Evolutionary conservation across 2,329 filamentous ascomycete genomes (phyloP).

Genomic region (Thelonectria rubi): DNA sequence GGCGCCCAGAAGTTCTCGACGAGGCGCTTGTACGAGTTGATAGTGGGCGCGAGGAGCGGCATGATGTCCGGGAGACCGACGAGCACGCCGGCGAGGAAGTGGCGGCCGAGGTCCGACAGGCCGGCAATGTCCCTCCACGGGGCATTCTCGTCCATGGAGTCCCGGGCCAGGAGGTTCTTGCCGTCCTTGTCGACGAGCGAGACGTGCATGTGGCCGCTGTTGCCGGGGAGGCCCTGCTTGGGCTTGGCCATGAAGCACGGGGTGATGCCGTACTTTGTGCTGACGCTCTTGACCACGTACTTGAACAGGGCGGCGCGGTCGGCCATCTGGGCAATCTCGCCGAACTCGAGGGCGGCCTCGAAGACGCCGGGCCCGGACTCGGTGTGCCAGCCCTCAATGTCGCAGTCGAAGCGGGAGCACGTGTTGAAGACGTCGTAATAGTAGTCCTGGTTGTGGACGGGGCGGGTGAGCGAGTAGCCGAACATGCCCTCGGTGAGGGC

Average conservation of each 20-base stretch:
- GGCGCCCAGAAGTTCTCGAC: slow-evolving; percentile 99
- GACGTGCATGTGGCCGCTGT: slow-evolving; percentile 95
- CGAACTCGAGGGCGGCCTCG: slow-evolving; percentile 93
- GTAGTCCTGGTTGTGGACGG: slow-evolving; percentile 90
- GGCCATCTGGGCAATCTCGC: slow-evolving; percentile 87
- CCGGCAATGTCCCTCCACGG: slow-evolving; percentile 78
- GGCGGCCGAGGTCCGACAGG: slow-evolving; percentile 86
- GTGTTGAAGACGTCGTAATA: slow-evolving; percentile 88
- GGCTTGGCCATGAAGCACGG: slow-evolving; percentile 99
- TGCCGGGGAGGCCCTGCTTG: slow-evolving; percentile 87
- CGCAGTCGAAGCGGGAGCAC: slow-evolving; percentile 79
- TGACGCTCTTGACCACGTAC: slow-evolving; percentile 89
- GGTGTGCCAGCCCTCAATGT: slow-evolving; percentile 95
- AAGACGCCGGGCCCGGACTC: slow-evolving; percentile 94
- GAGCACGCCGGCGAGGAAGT: slow-evolving; percentile 91
- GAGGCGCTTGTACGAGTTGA: slow-evolving; percentile 97
- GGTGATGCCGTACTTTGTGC: slow-evolving; percentile 87
- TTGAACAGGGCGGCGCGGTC: slow-evolving; percentile 95
- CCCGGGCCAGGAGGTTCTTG: slow-evolving; percentile 84
- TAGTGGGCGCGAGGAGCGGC: slow-evolving; percentile 91
- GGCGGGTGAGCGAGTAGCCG: slow-evolving; percentile 87
- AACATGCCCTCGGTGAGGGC: slow-evolving; percentile 94
- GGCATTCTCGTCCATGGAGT: slow-evolving; percentile 74
- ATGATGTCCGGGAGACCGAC: slow-evolving; percentile 93
- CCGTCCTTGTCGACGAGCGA: slow-evolving; percentile 84